Evolutionary conservation across 805 yeast species (phyloP), one percentile per base, ranked within the genome.

Genomic region (Schwanniomyces yamadae): DNA sequence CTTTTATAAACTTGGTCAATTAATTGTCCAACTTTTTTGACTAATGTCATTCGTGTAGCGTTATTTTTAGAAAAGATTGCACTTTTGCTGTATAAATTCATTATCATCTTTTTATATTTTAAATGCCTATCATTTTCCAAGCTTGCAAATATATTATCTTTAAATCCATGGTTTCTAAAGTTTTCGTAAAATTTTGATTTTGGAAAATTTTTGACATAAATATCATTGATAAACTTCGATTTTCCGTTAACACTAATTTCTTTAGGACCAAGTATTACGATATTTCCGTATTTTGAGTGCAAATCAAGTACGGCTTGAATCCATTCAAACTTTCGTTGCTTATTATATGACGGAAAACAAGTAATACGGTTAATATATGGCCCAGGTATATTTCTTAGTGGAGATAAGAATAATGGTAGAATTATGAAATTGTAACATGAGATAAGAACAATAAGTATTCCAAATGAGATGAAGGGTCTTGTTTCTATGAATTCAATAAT

Each of bases 201-300:
- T 62, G 84, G 71, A 62, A 71, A 63, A 62, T 82, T 62, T 40
- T 66, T 69, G 36, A 74, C 56, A 52, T 83, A 84, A 14, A 83
- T 70, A 28, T 77, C 78, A 44, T 71, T 73, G 26, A 80, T 44
- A 41, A 63, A 73, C 31, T 66, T 67, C 4, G 67, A 49, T 34
- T 80, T 77, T 1, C 68, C 72, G 29, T 75, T 66, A 29, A 82
- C 70, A 33, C 83, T 78, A 13, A 83, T 62, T 45, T 81, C 88
- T 16, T 61, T 57, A 2, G 89, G 88, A 1, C 78, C 69, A 10
- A 83, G 55, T 15, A 83, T 62, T 4, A 83, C 78, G 3, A 82
- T 75, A 6, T 81, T 72, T 1, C 89, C 90, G 46, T 80, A 80
- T 39, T 60, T 52, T 30, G 52, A 31, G 48, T 83, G 90, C 39